Evolutionary conservation across 1,139 yeast genomes (phyloP).

Genomic region (Hanseniaspora sp.): DNA sequence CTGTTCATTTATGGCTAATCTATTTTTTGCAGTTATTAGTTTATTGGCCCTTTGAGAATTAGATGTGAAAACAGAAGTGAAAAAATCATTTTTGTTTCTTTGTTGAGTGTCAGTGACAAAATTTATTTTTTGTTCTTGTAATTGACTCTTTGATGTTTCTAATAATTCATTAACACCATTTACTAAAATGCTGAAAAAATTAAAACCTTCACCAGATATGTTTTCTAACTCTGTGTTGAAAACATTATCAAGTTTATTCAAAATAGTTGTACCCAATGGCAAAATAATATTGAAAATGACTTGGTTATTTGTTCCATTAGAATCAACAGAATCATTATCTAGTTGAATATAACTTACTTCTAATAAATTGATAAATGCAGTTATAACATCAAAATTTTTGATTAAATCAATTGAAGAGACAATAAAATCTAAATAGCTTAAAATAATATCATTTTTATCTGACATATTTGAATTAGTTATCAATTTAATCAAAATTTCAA

Average conservation of each 20-base stretch:
- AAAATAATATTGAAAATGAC: constrained; percentile 27
- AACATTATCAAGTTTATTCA: constrained; percentile 23
- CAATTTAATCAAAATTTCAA: constrained; percentile 26
- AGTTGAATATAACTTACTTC: constrained; percentile 28
- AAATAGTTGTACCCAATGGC: constrained; percentile 29
- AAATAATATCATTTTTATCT: constrained; percentile 25
- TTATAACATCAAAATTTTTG: constrained; percentile 27
- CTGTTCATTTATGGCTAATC: constrained; percentile 9
- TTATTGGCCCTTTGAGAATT: neutral
- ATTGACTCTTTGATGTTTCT: constrained; percentile 49
- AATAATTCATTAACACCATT: constrained; percentile 59
- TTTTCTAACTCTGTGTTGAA: constrained; percentile 21
- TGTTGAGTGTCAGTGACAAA: constrained; percentile 20
- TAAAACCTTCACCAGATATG: constrained; percentile 23
- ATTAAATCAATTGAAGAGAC: constrained; percentile 27
- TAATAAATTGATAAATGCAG: constrained; percentile 27
- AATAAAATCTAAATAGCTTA: constrained; percentile 28
- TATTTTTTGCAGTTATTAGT: constrained; percentile 17
- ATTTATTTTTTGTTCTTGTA: constrained; percentile 25
- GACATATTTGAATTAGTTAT: constrained; percentile 18
- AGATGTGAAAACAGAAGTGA: constrained; percentile 26
- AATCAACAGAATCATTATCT: neutral
- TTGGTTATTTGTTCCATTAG: neutral
- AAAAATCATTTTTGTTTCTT: constrained; percentile 25
- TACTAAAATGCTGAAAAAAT: constrained; percentile 40